Conservation (phyloP, 176 grass and related monocot genomes). For the Aegilops sharonensis region DNA sequence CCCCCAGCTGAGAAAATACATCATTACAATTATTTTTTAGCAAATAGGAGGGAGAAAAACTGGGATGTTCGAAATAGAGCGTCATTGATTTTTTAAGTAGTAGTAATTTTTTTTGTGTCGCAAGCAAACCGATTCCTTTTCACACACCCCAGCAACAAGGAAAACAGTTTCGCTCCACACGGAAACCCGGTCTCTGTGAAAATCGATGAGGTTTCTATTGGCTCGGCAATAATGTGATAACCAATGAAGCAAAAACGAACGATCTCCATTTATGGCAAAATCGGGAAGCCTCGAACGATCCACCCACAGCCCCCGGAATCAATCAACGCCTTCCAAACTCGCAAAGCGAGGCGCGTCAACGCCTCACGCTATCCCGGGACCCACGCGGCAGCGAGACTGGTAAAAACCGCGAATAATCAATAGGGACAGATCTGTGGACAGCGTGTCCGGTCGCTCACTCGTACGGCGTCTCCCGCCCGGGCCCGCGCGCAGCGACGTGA, state of each 20-base stretch:
- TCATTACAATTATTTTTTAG: not conserved
- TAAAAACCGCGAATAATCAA: not conserved
- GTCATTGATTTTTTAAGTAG: not conserved
- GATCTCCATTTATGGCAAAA: not conserved
- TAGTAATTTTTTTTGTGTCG: not conserved
- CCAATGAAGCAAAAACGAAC: not conserved
- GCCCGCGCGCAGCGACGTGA: slow-evolving; percentile 23
- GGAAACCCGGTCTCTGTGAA: not conserved
- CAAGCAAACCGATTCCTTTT: not conserved
- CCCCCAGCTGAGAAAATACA: no score
- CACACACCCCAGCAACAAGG: not conserved
- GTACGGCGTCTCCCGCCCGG: not conserved
- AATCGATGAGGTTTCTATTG: not conserved
- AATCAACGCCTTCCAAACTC: not conserved
- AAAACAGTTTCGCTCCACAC: not conserved
- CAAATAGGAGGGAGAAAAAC: not conserved
- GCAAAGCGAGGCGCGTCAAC: not conserved
- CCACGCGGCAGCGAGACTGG: slow-evolving; percentile 26
- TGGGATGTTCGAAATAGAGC: not conserved
- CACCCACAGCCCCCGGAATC: no score
- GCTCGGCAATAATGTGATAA: not conserved
- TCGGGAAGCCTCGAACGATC: not conserved
- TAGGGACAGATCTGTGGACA: not conserved
- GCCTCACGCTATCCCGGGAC: not conserved
- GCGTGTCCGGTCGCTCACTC: not conserved